Conservation (phyloP, 352 stramenopile species). For the Plasmopara viticola region DNA sequence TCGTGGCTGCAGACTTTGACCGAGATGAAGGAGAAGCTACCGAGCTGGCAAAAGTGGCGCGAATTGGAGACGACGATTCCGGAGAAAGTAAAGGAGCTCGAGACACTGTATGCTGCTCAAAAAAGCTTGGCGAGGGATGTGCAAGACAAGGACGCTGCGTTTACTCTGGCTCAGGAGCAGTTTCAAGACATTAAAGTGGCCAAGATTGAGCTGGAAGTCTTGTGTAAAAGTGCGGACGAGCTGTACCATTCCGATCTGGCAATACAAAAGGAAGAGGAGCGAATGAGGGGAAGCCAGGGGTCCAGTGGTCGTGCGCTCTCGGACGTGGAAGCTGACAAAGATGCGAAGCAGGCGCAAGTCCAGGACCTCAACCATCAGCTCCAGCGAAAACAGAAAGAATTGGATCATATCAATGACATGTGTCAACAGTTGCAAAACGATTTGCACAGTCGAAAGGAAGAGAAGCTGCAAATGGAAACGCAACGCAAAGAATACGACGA, state of each 20-base stretch:
- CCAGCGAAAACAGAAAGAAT: conserved; percentile 46
- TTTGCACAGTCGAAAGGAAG: conserved; percentile 48
- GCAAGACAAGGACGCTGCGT: conserved; percentile 31
- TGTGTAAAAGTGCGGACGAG: conserved; percentile 32
- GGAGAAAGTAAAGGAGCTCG: conserved; percentile 38
- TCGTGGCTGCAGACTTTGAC: conserved; percentile 49
- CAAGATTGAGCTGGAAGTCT: conserved; percentile 26
- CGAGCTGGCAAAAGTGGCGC: conserved; percentile 64
- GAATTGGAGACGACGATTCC: conserved; percentile 42
- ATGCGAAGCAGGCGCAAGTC: conserved; percentile 45
- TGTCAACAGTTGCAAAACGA: conserved; percentile 59
- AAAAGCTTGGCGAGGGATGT: conserved; percentile 46
- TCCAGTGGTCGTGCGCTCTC: conserved; percentile 28
- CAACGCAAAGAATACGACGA: conserved; percentile 50
- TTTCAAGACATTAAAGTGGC: conserved; percentile 30
- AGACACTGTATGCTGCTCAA: conserved; percentile 40
- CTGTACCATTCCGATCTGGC: conserved; percentile 19
- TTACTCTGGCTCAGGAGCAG: conserved; percentile 19
- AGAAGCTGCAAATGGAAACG: conserved; percentile 44
- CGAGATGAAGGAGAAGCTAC: conserved; percentile 45
- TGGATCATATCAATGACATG: conserved; percentile 39
- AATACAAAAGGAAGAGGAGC: conserved; percentile 34
- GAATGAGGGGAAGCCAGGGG: conserved; percentile 34
- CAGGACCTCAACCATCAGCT: conserved; percentile 45
- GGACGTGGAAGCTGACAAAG: conserved; percentile 35